Evolutionary conservation across 2,329 filamentous ascomycete species (phyloP).

Genomic region (Ophioceras dolichostomum): DNA sequence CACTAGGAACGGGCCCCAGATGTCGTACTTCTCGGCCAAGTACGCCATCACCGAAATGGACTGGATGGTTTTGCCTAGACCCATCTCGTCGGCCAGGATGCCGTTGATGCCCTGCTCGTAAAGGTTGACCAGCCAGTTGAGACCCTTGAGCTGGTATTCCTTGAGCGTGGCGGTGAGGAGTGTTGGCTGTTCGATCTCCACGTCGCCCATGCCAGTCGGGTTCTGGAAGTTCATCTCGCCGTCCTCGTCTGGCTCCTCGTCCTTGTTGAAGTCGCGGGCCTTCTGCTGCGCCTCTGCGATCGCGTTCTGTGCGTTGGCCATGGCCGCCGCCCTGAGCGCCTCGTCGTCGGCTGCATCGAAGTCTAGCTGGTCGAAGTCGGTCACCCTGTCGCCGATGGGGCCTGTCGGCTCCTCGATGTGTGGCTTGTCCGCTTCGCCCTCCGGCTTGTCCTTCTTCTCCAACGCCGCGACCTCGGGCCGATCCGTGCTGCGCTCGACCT

Average conservation of each 20-base stretch:
- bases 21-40: slow-evolving; percentile 90
- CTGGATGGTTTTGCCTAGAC: slow-evolving; percentile 96
- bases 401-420: slow-evolving; percentile 41
- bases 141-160: slow-evolving; percentile 96
- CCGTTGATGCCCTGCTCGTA: slow-evolving; percentile 99
- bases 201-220: slow-evolving; percentile 84
- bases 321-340: slow-evolving; percentile 66
- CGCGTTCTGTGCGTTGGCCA: slow-evolving; percentile 92
- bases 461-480: slow-evolving; percentile 58
- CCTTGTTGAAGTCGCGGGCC: slow-evolving; percentile 83
- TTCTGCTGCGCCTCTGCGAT: slow-evolving; percentile 90
- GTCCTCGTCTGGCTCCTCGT: slow-evolving; percentile 60
- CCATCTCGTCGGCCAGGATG: slow-evolving; percentile 98
- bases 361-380: slow-evolving; percentile 85
- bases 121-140: slow-evolving; percentile 97
- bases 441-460: slow-evolving; percentile 24
- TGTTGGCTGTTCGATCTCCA: slow-evolving; percentile 88
- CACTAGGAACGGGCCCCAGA: slow-evolving; percentile 95
- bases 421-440: slow-evolving; percentile 23
- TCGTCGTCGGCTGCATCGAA: slow-evolving; percentile 93
- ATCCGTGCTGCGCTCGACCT: slow-evolving; percentile 82
- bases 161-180: slow-evolving; percentile 90
- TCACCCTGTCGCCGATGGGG: slow-evolving; percentile 57
- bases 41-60: slow-evolving; percentile 99
- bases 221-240: slow-evolving; percentile 99